These are phyloP conservation scores for Leccinum pallidistipes DNA, from an alignment of 1,284 basidiomycete genomes.

Conservation along the genomic window DNA sequence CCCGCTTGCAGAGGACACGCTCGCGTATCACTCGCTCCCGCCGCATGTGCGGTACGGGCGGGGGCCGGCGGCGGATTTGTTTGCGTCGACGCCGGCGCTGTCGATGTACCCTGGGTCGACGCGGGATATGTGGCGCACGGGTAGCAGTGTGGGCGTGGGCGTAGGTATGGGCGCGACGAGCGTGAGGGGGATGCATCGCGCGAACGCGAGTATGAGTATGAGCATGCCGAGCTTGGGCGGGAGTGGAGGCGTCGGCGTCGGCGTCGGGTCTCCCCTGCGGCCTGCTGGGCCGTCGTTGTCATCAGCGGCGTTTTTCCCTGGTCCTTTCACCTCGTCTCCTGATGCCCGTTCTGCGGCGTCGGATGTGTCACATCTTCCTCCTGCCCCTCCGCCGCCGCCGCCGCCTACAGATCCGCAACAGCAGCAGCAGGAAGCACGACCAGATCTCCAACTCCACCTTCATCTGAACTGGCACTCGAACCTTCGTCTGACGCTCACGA, in stretches of 20 bases:
- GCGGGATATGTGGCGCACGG: conserved; percentile 49
- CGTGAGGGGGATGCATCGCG: background rate
- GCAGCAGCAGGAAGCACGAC: conserved; percentile 39
- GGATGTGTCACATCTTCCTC: background rate
- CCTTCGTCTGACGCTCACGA: conserved; percentile 82
- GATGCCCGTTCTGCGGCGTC: conserved; percentile 15
- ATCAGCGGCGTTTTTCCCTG: conserved; percentile 39
- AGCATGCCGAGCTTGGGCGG: conserved; percentile 22
- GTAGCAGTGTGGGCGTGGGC: background rate
- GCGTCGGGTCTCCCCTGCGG: background rate
- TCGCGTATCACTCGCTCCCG: conserved; percentile 65
- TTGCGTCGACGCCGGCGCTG: conserved; percentile 53
- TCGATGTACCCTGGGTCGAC: conserved; percentile 35
- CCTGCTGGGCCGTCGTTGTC: conserved; percentile 7
- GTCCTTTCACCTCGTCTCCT: conserved; percentile 41
- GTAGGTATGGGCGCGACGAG: background rate
- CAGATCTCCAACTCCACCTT: conserved; percentile 76
- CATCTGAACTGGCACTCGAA: conserved; percentile 77
- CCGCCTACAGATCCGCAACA: conserved; percentile 8
- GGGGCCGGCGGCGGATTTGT: conserved; percentile 55
- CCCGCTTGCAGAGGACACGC: conserved; percentile 49
- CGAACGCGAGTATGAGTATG: conserved; percentile 24
- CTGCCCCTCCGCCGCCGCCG: background rate
- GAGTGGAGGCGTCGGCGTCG: no score
- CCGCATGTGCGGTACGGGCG: conserved; percentile 70